These are phyloP conservation scores for Entamoeba nuttalli DNA, from an alignment of 208 protist genomes.

Conservation along the genomic window DNA sequence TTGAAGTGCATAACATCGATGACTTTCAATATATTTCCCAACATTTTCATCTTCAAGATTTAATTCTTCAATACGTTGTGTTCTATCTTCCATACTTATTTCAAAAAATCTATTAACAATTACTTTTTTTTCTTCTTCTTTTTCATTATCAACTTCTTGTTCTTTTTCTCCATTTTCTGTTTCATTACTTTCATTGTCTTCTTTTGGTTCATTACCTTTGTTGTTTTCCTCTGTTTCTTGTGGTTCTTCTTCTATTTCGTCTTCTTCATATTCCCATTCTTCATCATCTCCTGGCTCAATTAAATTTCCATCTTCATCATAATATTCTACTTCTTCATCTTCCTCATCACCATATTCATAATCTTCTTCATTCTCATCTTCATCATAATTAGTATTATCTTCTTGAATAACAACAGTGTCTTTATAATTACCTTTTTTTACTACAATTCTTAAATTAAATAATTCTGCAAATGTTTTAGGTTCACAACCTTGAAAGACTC, in stretches of 20 bases:
- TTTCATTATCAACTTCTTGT: background rate
- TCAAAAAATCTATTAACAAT: background rate
- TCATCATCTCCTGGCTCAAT: background rate
- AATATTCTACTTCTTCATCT: background rate
- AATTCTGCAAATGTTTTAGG: background rate
- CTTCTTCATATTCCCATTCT: background rate
- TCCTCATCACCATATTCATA: background rate
- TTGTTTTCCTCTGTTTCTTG: background rate
- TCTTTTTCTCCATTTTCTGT: background rate
- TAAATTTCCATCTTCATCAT: no score
- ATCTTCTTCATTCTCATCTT: background rate
- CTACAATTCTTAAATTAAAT: background rate
- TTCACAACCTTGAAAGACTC: background rate
- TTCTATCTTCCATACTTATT: background rate
- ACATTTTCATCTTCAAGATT: background rate
- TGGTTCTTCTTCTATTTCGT: background rate
- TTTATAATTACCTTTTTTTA: background rate
- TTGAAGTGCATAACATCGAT: background rate
- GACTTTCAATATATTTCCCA: background rate
- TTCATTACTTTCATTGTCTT: background rate
- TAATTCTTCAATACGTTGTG: background rate
- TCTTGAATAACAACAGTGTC: background rate
- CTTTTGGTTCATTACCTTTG: background rate
- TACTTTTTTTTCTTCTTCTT: background rate
- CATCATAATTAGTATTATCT: background rate